These are phyloP conservation scores for Pterulicium gracile DNA, from an alignment of 1,284 basidiomycete species.

Conservation along the genomic window DNA sequence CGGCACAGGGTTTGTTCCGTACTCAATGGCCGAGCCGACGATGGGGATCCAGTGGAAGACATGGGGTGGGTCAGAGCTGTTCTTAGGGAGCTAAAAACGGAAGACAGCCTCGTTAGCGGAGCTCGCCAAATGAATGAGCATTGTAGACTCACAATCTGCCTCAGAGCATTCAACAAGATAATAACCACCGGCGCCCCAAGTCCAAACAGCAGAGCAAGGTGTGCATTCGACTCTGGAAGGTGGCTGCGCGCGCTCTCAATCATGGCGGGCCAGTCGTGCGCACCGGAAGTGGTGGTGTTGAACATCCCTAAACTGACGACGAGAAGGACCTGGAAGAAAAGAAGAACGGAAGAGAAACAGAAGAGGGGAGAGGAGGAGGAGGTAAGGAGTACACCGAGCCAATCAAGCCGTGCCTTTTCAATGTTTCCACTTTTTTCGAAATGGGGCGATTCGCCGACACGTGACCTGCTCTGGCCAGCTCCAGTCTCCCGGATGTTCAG, in stretches of 20 bases:
- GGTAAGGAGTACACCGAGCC: background rate
- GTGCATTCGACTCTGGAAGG: background rate
- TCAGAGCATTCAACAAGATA: constrained; percentile 35
- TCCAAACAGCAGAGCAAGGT: constrained; percentile 10
- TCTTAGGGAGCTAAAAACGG: constrained; percentile 27
- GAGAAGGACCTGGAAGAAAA: background rate
- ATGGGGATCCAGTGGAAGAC: constrained; percentile 80
- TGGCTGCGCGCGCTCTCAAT: background rate
- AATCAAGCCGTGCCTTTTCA: constrained; percentile 1
- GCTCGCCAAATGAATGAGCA: background rate
- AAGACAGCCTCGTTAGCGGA: background rate
- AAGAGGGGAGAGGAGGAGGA: background rate
- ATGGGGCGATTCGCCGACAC: constrained; percentile 2
- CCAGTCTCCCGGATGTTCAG: too few species aligned
- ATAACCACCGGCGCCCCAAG: constrained; percentile 18
- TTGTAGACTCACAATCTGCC: constrained; percentile 28
- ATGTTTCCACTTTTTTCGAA: background rate
- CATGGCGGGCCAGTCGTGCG: constrained; percentile 1
- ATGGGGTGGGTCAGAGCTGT: constrained; percentile 56
- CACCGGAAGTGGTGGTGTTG: background rate
- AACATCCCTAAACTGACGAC: too few species aligned
- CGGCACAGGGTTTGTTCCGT: constrained; percentile 76
- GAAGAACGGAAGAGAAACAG: background rate
- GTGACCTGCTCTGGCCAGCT: too few species aligned
- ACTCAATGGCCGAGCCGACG: constrained; percentile 67